phyloP scores from a whole-genome alignment of 2,329 filamentous ascomycete genomes.

The Teratosphaeria nubilosa region DNA sequence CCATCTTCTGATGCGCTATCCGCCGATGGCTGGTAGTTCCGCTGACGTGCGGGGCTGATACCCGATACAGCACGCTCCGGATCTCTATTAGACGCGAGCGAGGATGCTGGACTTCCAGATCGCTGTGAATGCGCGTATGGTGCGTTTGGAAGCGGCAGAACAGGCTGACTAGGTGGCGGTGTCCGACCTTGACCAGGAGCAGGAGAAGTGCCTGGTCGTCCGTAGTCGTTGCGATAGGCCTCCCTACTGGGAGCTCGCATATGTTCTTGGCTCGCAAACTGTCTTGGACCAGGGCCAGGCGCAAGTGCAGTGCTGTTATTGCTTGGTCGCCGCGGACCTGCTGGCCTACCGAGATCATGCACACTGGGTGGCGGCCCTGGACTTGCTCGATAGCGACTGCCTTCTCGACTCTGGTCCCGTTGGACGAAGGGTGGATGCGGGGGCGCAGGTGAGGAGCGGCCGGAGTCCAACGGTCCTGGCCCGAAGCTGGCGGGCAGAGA shows the following conservation, averaged over 20 bases:
- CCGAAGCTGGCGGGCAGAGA: not conserved
- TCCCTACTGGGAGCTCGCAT: slow-evolving; percentile 24
- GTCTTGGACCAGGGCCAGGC: slow-evolving; percentile 11
- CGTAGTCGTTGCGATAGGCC: slow-evolving; percentile 6
- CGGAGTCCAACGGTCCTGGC: not conserved
- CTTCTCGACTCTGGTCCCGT: slow-evolving; percentile 20
- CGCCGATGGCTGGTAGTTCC: not conserved
- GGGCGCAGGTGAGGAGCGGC: slow-evolving; percentile 8
- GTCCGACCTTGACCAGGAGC: slow-evolving; percentile 6
- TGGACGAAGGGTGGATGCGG: slow-evolving; percentile 25
- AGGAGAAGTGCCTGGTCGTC: slow-evolving; percentile 19
- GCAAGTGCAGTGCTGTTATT: not conserved
- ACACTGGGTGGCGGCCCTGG: slow-evolving; percentile 22
- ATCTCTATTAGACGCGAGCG: not conserved
- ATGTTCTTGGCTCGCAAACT: slow-evolving; percentile 24
- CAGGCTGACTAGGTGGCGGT: not conserved
- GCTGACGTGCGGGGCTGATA: slow-evolving; percentile 3
- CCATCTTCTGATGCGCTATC: not conserved
- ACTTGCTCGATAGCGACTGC: slow-evolving; percentile 18
- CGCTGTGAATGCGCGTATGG: slow-evolving; percentile 6
- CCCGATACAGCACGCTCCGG: not conserved
- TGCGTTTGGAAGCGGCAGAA: slow-evolving; percentile 2
- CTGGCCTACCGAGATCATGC: slow-evolving; percentile 9
- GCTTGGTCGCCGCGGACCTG: not conserved
- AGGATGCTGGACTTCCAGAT: slow-evolving; percentile 9